These are phyloP conservation scores for Cryphonectria japonica DNA, from an alignment of 2,329 filamentous ascomycete species.

Conservation along the genomic window DNA sequence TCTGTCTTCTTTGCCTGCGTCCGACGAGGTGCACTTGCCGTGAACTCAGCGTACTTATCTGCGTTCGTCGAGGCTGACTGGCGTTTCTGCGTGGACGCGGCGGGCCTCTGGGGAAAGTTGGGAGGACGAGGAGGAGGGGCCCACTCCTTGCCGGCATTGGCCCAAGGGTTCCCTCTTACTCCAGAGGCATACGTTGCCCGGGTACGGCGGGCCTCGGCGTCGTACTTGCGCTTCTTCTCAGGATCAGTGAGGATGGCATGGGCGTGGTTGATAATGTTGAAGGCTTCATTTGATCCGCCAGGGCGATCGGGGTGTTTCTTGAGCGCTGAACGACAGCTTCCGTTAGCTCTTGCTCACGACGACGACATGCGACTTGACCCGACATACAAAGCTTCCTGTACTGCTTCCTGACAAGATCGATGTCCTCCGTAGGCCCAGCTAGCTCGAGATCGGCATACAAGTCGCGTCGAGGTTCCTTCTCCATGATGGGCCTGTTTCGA, in stretches of 20 bases:
- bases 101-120: conserved; percentile 34
- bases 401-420: conserved; percentile 81
- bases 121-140: conserved; percentile 51
- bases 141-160: conserved; percentile 52
- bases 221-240: conserved; percentile 55
- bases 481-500: conserved; percentile 59
- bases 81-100: conserved; percentile 32
- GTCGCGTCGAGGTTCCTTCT: conserved; percentile 71
- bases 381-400: conserved; percentile 76
- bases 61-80: conserved; percentile 23
- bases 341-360: conserved; percentile 18
- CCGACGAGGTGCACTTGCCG: conserved; percentile 31
- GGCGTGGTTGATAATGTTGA: conserved; percentile 84
- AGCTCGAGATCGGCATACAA: conserved; percentile 87
- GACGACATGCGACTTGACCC: neutral
- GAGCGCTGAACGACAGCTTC: conserved; percentile 59
- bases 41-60: conserved; percentile 29
- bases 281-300: conserved; percentile 79
- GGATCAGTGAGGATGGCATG: conserved; percentile 71
- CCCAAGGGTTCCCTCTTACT: conserved; percentile 62
- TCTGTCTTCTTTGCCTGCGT: conserved; percentile 30
- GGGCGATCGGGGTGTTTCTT: conserved; percentile 88
- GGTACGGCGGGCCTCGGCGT: conserved; percentile 51
- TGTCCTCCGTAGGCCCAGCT: conserved; percentile 61
- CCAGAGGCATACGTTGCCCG: conserved; percentile 58